A percentile compares a stretch with the other conserved stretches of the same genome.
phyloP scores from a whole-genome alignment of 1,284 basidiomycete genomes.

The Mycosarcoma maydis region DNA sequence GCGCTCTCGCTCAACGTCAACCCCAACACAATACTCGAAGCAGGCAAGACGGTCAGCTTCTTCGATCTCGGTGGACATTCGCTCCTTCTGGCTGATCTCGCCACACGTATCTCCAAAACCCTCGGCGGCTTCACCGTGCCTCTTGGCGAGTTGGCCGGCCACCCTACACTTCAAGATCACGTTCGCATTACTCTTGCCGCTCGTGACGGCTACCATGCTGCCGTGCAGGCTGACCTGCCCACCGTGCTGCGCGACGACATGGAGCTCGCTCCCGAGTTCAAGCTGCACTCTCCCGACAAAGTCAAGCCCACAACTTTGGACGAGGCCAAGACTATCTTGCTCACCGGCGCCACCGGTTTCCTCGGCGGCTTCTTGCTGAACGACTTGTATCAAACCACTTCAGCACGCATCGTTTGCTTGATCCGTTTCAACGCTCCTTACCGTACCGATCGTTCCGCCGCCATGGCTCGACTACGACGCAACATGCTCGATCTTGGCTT shows the following conservation, averaged over 20 bases:
- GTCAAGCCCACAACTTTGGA: slow-evolving; percentile 36
- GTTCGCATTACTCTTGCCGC: slow-evolving; percentile 53
- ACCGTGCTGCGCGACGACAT: slow-evolving; percentile 60
- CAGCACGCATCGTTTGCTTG: slow-evolving; percentile 65
- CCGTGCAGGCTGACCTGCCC: slow-evolving; percentile 64
- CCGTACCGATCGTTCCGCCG: slow-evolving; percentile 59
- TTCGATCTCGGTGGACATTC: slow-evolving; percentile 67
- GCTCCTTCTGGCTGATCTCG: slow-evolving; percentile 60
- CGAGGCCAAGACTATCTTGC: slow-evolving; percentile 58
- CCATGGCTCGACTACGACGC: slow-evolving; percentile 62
- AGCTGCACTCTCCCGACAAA: slow-evolving; percentile 29
- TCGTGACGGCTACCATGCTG: slow-evolving; percentile 63
- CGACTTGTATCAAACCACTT: slow-evolving; percentile 58
- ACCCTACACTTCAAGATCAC: slow-evolving; percentile 61
- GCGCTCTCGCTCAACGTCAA: slow-evolving; percentile 61
- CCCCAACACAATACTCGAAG: slow-evolving; percentile 47
- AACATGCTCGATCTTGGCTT: slow-evolving; percentile 66
- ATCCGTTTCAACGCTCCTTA: slow-evolving; percentile 64
- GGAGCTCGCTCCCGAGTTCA: slow-evolving; percentile 56
- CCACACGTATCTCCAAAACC: slow-evolving; percentile 59
- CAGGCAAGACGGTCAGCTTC: slow-evolving; percentile 52
- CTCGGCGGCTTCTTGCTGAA: slow-evolving; percentile 65
- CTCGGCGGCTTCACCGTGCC: slow-evolving; percentile 63
- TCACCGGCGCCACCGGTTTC: slow-evolving; percentile 67
- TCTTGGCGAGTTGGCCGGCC: slow-evolving; percentile 55